Percentiles rank a stretch among this genome's conserved stretches.
These are phyloP conservation scores for Acorus gramineus DNA, from an alignment of 106 monocot genomes.

Conservation along the genomic window DNA sequence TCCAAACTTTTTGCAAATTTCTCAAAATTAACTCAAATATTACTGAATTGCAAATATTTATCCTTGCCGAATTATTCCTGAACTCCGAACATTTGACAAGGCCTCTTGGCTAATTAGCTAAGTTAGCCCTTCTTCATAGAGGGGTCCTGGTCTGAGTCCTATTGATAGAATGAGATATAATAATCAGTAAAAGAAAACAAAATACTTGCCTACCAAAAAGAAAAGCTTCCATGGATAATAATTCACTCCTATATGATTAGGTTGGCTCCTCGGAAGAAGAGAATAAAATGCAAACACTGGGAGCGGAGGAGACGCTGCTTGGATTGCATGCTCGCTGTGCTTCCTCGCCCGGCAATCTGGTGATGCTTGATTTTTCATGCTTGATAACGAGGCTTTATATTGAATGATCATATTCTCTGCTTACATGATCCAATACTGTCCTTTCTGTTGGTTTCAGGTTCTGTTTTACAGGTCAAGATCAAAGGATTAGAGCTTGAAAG, in stretches of 20 bases:
- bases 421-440: neutral
- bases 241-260: constrained; percentile 4
- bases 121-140: no score
- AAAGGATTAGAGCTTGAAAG: constrained; percentile 1
- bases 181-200: no score
- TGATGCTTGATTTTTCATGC: constrained; percentile 9
- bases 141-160: no score
- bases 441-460: constrained; percentile 6
- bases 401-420: neutral
- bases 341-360: constrained; percentile 49
- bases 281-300: constrained; percentile 19
- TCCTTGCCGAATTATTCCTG: no score
- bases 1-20: no score
- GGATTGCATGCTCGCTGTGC: constrained; percentile 26
- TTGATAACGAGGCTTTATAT: no score
- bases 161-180: no score
- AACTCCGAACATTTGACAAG: no score
- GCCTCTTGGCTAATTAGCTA: no score
- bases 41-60: no score
- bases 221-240: neutral
- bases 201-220: no score
- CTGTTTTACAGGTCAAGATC: constrained; percentile 12
- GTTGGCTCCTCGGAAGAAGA: constrained; percentile 13
- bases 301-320: constrained; percentile 46
- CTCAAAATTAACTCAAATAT: no score